Evolutionary conservation across 371 early-diverging fungal genomes (phyloP), one percentile per base, ranked within the genome.

Genomic region (Apophysomyces sp.): DNA sequence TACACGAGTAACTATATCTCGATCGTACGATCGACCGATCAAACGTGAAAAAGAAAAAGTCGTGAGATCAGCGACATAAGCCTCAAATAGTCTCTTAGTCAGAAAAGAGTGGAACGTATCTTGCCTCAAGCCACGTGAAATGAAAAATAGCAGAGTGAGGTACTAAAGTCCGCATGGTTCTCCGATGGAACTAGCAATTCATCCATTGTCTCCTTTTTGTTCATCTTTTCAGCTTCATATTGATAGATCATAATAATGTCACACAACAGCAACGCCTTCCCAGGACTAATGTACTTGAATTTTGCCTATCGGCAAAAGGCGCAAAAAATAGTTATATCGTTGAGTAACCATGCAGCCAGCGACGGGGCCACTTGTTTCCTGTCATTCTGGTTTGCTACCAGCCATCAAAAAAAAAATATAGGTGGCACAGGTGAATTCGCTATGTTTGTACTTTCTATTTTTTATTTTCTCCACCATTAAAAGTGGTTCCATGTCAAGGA

Each of bases 101-200:
- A 44, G 49, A 21, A 44, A n/a, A n/a, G n/a, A n/a, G n/a, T n/a
- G n/a, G n/a, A n/a, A 44, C 9, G 21, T n/a, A 44, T 9, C 49
- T 34, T 18, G 49, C n/a, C 49, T 44, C 49, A n/a, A 44, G 49
- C 49, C 49, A 44, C 49, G 49, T 44, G 49, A 44, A 44, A 44
- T 44, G 49, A 21, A 44, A 44, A 44, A 21, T 15, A 9, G 2
- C 1, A 21, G n/a, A 4, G 24, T 44, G 8, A 13, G 13, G 13
- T 13, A n/a, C n/a, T n/a, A n/a, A 34, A 34, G 34, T 34, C 34
- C 34, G 34, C 34, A 34, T 34, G 11, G 11, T 9, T 16, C 49
- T 44, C 49, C 49, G 49, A 37, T 37, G 37, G 37, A 37, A 37
- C n/a, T 37, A 37, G 21, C 21, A n/a, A 16, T 21, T 21, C 44